Conservation (phyloP, 2,329 filamentous ascomycete genomes). For the Diaporthe longicolla region DNA sequence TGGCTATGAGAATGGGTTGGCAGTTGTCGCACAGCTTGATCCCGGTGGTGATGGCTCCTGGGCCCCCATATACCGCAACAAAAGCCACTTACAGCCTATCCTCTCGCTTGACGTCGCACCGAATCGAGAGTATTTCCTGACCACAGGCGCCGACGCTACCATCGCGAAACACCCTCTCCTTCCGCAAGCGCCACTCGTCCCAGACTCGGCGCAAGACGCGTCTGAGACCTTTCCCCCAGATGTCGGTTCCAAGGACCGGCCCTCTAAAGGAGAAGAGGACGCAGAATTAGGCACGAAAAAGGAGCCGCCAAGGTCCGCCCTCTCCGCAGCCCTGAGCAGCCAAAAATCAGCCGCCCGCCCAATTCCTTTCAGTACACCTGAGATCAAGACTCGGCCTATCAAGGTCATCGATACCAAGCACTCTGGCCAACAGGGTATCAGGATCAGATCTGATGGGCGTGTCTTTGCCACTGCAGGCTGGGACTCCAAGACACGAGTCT, state of each 20-base stretch:
- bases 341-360: conserved; percentile 35
- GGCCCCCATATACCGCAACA: conserved; percentile 72
- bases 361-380: conserved; percentile 18
- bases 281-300: conserved; percentile 38
- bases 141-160: conserved; percentile 85
- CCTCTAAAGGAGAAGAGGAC: not conserved
- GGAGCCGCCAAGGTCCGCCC: conserved; percentile 35
- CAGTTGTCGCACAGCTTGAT: conserved; percentile 72
- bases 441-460: conserved; percentile 82
- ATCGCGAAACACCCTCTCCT: conserved; percentile 81
- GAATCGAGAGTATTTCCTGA: conserved; percentile 74
- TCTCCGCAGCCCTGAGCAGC: conserved; percentile 37
- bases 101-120: conserved; percentile 77
- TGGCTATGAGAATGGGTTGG: conserved; percentile 89
- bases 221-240: conserved; percentile 14
- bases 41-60: conserved; percentile 57
- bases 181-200: conserved; percentile 49
- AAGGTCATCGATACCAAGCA: conserved; percentile 84
- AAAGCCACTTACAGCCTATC: conserved; percentile 83
- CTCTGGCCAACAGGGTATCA: conserved; percentile 87
- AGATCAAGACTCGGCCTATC: conserved; percentile 61
- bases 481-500: conserved; percentile 87
- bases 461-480: conserved; percentile 94
- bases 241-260: not conserved
- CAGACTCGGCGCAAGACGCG: conserved; percentile 41